phyloP scores from a whole-genome alignment of 352 stramenopile genomes.

The Pythium periplocum region DNA sequence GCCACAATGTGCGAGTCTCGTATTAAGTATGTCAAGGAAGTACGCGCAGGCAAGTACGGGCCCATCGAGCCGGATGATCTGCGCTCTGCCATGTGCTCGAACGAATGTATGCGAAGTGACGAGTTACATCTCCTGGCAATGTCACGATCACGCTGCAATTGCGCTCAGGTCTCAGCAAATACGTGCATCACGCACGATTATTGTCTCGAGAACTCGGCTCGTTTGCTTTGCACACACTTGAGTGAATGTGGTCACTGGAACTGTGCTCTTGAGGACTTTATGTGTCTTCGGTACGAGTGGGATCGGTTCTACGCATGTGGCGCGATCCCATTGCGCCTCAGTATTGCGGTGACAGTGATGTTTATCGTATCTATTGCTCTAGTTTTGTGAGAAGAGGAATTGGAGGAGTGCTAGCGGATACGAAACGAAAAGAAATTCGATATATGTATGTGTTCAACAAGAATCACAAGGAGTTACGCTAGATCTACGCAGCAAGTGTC shows the following conservation, averaged over 20 bases:
- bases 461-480: no score
- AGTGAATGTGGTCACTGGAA: slow-evolving; percentile 85
- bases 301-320: slow-evolving; percentile 57
- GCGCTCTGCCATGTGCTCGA: slow-evolving; percentile 75
- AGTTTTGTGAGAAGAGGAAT: no score
- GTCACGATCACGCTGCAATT: slow-evolving; percentile 68
- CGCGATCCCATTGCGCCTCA: slow-evolving; percentile 8
- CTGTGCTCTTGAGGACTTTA: slow-evolving; percentile 86
- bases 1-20: slow-evolving; percentile 67
- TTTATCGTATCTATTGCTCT: no score
- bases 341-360: slow-evolving; percentile 3
- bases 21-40: slow-evolving; percentile 67
- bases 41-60: slow-evolving; percentile 47
- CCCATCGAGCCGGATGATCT: slow-evolving; percentile 67
- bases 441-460: no score
- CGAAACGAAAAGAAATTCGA: no score
- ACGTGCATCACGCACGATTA: slow-evolving; percentile 70
- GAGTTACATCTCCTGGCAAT: slow-evolving; percentile 74
- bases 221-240: slow-evolving; percentile 81
- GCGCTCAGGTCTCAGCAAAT: slow-evolving; percentile 70
- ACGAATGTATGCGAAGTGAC: slow-evolving; percentile 79
- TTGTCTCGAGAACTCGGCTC: slow-evolving; percentile 73
- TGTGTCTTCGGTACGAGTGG: slow-evolving; percentile 89
- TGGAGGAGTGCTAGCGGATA: no score
- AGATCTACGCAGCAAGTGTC: no score